Base-by-base conservation (phyloP, 148 eudicot species). In the Drosera capensis region DNA sequence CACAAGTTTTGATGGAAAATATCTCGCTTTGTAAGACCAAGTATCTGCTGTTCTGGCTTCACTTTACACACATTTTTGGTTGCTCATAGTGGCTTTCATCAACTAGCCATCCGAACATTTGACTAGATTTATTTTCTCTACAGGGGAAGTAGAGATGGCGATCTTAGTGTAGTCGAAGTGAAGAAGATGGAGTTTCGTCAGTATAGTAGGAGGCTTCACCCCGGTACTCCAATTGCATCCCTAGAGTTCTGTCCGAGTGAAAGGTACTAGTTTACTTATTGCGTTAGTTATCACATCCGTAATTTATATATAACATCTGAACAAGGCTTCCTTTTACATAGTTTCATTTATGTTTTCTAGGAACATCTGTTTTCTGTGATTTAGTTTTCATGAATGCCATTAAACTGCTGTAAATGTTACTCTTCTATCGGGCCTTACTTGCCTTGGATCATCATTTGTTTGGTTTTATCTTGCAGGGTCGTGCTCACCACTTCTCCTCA, bases 61-160 rank as follows among this genome's bases (percentile, higher is more conserved):
- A 6, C 2, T 41, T 17, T 8, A 19, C 3, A 16, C 38, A 35
- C 43, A 21, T 19, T 45, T 5, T 40, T 40, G 2, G 19, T 9
- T 34, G 38, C 13, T 4, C 3, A 9, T 11, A 11, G 2, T 34
- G n/a, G 6, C 14, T 34, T 5, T 34, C 38, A 9, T 4, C 31
- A 2, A 9, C 6, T 1, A 11, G n/a, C 11, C 14, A 24, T 18
- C 16, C 3, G n/a, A 18, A 8, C 43, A 8, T 18, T 9, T 7
- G 8, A 7, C 18, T 7, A 14, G 18, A 14, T 40, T 53, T 58
- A 2, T 37, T 40, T 53, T 58, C n/a, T 39, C 29, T 44, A 28
- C 56, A 92, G 95, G 58, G 95, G 86, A 64, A 92, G 94, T 71
- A 81, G 71, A 68, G 99, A 85, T 67, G 99, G 99, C 44, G 99